Percentiles rank a stretch among this genome's conserved stretches.
Conservation (phyloP, 2,329 filamentous ascomycete species). For the Paraphaeosphaeria minitans region DNA sequence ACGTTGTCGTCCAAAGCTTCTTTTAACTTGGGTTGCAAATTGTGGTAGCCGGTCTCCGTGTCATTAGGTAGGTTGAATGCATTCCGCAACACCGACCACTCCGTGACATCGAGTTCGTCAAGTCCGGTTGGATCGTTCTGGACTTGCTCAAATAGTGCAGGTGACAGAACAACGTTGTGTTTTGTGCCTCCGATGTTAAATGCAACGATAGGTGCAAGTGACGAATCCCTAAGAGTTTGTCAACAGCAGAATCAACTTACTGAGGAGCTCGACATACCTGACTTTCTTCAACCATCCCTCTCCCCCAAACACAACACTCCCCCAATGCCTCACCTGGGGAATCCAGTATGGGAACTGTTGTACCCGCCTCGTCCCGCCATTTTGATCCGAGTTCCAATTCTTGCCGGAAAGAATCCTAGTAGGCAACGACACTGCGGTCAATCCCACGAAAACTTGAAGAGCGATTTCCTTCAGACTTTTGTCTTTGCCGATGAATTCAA, state of each 20-base stretch:
- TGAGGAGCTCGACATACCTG: constrained; percentile 35
- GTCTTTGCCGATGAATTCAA: constrained; percentile 27
- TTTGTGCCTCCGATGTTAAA: constrained; percentile 57
- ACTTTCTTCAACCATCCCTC: constrained; percentile 52
- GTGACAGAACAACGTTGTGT: constrained; percentile 58
- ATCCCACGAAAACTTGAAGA: constrained; percentile 33
- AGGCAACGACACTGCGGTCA: constrained; percentile 34
- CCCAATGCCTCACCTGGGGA: constrained; percentile 61
- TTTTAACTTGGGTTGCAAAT: constrained; percentile 36
- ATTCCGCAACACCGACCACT: constrained; percentile 33
- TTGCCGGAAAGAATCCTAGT: constrained; percentile 38
- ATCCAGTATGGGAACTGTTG: constrained; percentile 64
- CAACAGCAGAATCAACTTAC: constrained; percentile 4
- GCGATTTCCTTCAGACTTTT: constrained; percentile 37
- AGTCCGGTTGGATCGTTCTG: constrained; percentile 25
- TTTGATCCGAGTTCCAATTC: constrained; percentile 19
- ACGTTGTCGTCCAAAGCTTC: constrained; percentile 50
- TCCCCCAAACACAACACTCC: constrained; percentile 55
- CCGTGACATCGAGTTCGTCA: constrained; percentile 25
- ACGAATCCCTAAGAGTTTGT: constrained; percentile 36
- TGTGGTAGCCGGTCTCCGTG: constrained; percentile 25
- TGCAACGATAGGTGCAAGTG: constrained; percentile 52
- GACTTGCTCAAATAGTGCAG: constrained; percentile 50
- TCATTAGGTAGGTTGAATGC: constrained; percentile 34
- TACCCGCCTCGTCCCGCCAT: constrained; percentile 47